Evolutionary conservation across 2,329 filamentous ascomycete species (phyloP).

Genomic region (Teratosphaeria nubilosa): DNA sequence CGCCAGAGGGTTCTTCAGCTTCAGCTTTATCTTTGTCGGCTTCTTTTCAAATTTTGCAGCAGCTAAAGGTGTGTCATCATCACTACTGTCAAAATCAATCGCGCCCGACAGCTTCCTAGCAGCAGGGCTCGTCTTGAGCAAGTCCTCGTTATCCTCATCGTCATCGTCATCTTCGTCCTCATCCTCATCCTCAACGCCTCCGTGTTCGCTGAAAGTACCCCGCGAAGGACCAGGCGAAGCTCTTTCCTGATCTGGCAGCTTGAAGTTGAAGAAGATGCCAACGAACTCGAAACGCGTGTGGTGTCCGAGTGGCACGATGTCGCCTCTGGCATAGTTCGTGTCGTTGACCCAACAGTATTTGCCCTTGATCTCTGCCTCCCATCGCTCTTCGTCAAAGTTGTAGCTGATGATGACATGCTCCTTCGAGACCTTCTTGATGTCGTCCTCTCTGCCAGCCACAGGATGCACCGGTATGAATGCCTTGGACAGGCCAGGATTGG

Average conservation of each 20-base stretch:
- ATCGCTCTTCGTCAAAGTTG: conserved; percentile 52
- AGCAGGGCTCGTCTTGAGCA: conserved; percentile 6
- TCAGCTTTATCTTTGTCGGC: conserved; percentile 1
- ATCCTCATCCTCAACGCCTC: conserved; percentile 13
- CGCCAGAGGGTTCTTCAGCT: conserved; percentile 10
- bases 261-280: background rate
- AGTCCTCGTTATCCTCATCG: background rate
- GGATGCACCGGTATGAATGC: conserved; percentile 66
- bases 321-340: conserved; percentile 33
- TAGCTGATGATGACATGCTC: conserved; percentile 64
- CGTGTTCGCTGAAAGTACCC: conserved; percentile 1
- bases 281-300: conserved; percentile 40
- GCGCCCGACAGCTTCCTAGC: conserved; percentile 22
- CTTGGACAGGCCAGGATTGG: conserved; percentile 16
- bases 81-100: conserved; percentile 38
- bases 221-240: conserved; percentile 1
- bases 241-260: conserved; percentile 2
- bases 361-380: conserved; percentile 54
- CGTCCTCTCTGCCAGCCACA: conserved; percentile 42
- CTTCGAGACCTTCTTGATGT: conserved; percentile 64
- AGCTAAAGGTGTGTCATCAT: conserved; percentile 19
- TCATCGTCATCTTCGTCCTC: conserved; percentile 37
- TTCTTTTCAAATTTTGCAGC: background rate
- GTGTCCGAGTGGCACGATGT: conserved; percentile 49
- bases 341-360: conserved; percentile 59